Base-by-base conservation (phyloP, 768 basidiomycete species). In the Strobilomyces confusus region DNA sequence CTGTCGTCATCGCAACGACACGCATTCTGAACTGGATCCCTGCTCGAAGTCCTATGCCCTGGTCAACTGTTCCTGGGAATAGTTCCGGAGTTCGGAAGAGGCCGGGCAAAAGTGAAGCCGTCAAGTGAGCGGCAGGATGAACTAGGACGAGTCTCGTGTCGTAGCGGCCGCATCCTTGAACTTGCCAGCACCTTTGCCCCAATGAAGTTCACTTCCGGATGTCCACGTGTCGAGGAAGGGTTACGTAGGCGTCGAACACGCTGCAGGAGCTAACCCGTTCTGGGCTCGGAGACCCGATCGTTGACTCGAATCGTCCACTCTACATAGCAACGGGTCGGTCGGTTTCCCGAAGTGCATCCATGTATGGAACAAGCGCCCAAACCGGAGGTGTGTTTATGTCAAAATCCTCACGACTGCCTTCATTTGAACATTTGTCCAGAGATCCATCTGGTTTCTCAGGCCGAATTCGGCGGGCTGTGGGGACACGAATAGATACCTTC, bases 181-280 rank as follows among this genome's bases (percentile, higher is more conserved):
- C 54, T 60, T 32, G 45, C 57, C 47, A 54, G 46, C 52, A 46
- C 44, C 48, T 48, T 41, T 53, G 14, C 47, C 52, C 50, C 50
- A 65, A 54, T 55, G 52, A 25, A 51, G 52, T 49, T 56, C 58
- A 65, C 62, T 60, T 67, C 60, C 60, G 58, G 48, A 54, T 19
- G 38, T 56, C 23, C 66, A 69, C 67, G 64, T 69, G 62, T 57
- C 43, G 48, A 49, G 40, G 51, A 47, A 54, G 42, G 30, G 23
- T 67, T 68, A 68, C 66, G 66, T 68, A 53, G 29, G 25, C 29
- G 44, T 38, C 55, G 53, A 40, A 44, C 66, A 67, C 59, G 65
- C 49, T 62, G 66, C 56, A 34, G 54, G 55, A 47, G 52, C 42
- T 50, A 36, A 41, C 65, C 53, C 43, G 46, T 63, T 63, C 59